Evolutionary conservation across 805 yeast genomes (phyloP).

Genomic region (Zygoascus flipseniorum): DNA sequence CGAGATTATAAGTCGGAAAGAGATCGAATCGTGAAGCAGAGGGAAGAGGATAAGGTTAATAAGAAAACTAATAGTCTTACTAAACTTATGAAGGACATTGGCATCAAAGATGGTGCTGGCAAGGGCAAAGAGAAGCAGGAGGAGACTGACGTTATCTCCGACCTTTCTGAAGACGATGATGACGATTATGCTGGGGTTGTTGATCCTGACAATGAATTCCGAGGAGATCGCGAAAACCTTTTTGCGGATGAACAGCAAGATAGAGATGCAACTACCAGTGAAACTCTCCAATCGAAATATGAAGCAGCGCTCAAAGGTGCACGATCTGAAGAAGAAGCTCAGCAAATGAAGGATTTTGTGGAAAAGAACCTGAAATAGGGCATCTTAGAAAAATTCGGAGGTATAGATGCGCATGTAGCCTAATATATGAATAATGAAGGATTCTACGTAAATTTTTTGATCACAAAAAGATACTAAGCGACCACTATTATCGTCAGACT

Average conservation of each 20-base stretch:
- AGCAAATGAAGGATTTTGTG: constrained; percentile 13
- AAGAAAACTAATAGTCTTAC: constrained; percentile 64
- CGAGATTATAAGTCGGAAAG: constrained; percentile 78
- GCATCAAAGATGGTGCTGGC: constrained; percentile 37
- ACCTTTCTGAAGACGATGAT: constrained; percentile 38
- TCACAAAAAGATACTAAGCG: background rate
- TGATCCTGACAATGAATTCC: constrained; percentile 23
- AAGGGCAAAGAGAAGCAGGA: constrained; percentile 40
- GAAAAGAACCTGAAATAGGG: constrained; percentile 2
- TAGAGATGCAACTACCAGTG: constrained; percentile 7
- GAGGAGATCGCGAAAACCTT: constrained; percentile 12
- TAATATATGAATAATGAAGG: background rate
- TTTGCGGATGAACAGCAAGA: constrained; percentile 15
- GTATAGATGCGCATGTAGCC: background rate
- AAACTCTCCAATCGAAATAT: constrained; percentile 55
- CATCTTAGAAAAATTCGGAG: background rate
- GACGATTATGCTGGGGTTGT: constrained; percentile 29
- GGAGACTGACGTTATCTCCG: constrained; percentile 46
- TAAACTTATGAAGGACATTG: constrained; percentile 79
- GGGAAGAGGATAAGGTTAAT: constrained; percentile 64
- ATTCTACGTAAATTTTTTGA: background rate
- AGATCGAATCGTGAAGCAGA: constrained; percentile 67
- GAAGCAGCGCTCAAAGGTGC: constrained; percentile 47
- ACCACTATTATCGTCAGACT: background rate
- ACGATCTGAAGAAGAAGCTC: constrained; percentile 13